Evolutionary conservation across 306 rosid genomes (phyloP).

Genomic region (Gastrolobium villosum): DNA sequence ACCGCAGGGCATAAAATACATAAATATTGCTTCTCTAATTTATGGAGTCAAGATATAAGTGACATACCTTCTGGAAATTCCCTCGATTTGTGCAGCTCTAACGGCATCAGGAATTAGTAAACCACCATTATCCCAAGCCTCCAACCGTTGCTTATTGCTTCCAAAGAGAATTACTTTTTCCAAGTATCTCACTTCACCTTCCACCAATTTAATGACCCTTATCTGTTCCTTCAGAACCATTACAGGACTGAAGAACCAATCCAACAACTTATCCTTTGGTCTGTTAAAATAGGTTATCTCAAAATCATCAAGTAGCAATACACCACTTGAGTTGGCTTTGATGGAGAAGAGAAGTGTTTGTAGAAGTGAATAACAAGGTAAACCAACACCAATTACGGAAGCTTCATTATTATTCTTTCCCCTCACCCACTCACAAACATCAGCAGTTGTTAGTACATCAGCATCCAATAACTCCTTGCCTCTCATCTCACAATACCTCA

Average conservation of each 20-base stretch:
- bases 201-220: conserved; percentile 67
- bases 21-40: background rate
- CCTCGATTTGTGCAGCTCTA: conserved; percentile 88
- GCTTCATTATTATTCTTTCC: conserved; percentile 64
- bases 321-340: conserved; percentile 72
- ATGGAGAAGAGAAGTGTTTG: conserved; percentile 73
- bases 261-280: conserved; percentile 82
- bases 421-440: conserved; percentile 71
- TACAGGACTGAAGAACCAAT: conserved; percentile 89
- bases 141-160: conserved; percentile 58
- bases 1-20: background rate
- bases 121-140: conserved; percentile 71
- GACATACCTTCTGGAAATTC: conserved; percentile 78
- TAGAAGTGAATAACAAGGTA: conserved; percentile 81
- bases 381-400: conserved; percentile 66
- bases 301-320: conserved; percentile 67
- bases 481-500: conserved; percentile 72
- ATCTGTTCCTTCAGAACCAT: conserved; percentile 90
- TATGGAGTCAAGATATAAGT: background rate
- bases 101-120: conserved; percentile 60
- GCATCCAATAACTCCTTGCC: conserved; percentile 82
- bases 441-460: conserved; percentile 57
- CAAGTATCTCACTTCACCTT: conserved; percentile 70
- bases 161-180: conserved; percentile 82
- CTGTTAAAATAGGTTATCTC: conserved; percentile 75